Evolutionary conservation across 2,329 filamentous ascomycete species (phyloP).

Genomic region (Daldinia eschscholtzii): DNA sequence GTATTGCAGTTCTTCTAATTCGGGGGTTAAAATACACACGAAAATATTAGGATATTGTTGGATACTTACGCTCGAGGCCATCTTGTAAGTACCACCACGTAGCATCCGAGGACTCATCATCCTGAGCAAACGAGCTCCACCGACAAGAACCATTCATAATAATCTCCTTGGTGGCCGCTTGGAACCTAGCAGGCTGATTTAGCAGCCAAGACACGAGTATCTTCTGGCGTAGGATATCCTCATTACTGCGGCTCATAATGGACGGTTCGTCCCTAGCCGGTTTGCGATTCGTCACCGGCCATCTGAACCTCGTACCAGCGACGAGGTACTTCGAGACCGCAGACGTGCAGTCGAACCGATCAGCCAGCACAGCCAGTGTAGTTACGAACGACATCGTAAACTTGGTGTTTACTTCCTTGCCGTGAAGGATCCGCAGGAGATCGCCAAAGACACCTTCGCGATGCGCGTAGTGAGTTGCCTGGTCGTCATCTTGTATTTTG

Average conservation of each 20-base stretch:
- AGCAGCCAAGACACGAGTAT: slow-evolving; percentile 75
- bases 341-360: slow-evolving; percentile 76
- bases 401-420: slow-evolving; percentile 58
- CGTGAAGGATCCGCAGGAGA: slow-evolving; percentile 75
- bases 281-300: slow-evolving; percentile 62
- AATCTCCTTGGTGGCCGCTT: slow-evolving; percentile 72
- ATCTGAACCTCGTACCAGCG: slow-evolving; percentile 64
- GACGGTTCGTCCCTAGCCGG: slow-evolving; percentile 50
- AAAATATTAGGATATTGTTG: neutral
- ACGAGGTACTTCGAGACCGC: slow-evolving; percentile 67
- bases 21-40: slow-evolving; percentile 38
- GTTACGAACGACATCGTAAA: slow-evolving; percentile 72
- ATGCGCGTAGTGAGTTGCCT: slow-evolving; percentile 71
- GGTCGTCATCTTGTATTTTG: slow-evolving; percentile 75
- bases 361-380: slow-evolving; percentile 77
- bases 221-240: slow-evolving; percentile 77
- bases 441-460: slow-evolving; percentile 75
- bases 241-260: slow-evolving; percentile 60
- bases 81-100: slow-evolving; percentile 81
- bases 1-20: slow-evolving; percentile 72
- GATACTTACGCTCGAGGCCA: slow-evolving; percentile 71
- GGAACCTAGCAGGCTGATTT: slow-evolving; percentile 71
- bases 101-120: slow-evolving; percentile 50
- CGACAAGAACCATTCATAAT: slow-evolving; percentile 73
- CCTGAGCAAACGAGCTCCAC: slow-evolving; percentile 62